phyloP scores from a whole-genome alignment of 164 flowering plant genomes.

The Paratinospora sagittata region DNA sequence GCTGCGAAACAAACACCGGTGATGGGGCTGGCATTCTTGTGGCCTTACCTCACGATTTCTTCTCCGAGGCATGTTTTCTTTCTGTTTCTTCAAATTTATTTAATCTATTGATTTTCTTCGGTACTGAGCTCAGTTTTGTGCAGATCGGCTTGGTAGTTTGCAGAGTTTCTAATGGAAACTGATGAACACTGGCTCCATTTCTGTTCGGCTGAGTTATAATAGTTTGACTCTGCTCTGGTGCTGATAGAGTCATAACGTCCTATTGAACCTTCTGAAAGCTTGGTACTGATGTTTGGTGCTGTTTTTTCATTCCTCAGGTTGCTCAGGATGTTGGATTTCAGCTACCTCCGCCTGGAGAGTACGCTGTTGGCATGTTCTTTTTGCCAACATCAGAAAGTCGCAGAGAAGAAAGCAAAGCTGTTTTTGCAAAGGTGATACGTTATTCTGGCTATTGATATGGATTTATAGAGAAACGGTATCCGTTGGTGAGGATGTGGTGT shows the following conservation, averaged over 20 bases:
- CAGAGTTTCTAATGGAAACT: conserved; percentile 2
- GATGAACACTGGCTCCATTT: background rate
- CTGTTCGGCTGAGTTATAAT: conserved; percentile 1
- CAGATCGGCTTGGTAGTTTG: background rate
- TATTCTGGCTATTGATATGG: background rate
- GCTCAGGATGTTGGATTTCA: conserved; percentile 70
- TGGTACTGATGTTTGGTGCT: conserved; percentile 7
- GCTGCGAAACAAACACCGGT: conserved; percentile 93
- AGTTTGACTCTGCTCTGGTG: background rate
- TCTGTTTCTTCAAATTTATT: background rate
- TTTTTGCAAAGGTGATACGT: conserved; percentile 77
- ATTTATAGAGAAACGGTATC: background rate
- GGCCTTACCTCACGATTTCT: conserved; percentile 83
- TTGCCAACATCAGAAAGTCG: conserved; percentile 86
- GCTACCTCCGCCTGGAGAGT: conserved; percentile 75
- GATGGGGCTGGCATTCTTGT: conserved; percentile 99
- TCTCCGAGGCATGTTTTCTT: conserved; percentile 39
- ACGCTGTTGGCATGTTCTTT: conserved; percentile 96
- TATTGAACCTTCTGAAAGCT: background rate
- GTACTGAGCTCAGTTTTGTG: background rate
- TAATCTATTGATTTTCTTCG: background rate
- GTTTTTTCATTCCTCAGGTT: conserved; percentile 39
- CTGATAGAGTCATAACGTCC: background rate
- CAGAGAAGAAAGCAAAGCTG: conserved; percentile 76
- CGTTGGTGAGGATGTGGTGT: background rate